Percentiles rank a stretch among this genome's conserved stretches.
These are phyloP conservation scores for Sclerotinia nivalis DNA, from an alignment of 2,329 filamentous ascomycete genomes.

Conservation along the genomic window DNA sequence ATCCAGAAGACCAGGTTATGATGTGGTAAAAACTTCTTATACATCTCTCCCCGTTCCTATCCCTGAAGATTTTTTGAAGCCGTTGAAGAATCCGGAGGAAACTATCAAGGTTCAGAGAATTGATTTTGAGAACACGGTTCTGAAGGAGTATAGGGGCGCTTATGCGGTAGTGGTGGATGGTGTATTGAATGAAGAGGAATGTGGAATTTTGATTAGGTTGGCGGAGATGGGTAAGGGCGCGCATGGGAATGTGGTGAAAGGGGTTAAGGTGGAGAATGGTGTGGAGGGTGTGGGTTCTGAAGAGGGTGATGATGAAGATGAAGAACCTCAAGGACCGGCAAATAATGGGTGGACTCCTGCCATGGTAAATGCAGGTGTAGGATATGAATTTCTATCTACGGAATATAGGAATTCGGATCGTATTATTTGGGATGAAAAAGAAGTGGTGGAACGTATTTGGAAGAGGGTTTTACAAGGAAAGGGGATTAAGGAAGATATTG, in stretches of 20 bases:
- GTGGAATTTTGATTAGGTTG: background rate
- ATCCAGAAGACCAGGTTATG: background rate
- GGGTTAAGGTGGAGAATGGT: background rate
- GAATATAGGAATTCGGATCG: constrained; percentile 70
- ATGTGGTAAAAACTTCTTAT: constrained; percentile 37
- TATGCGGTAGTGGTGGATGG: constrained; percentile 64
- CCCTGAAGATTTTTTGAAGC: constrained; percentile 51
- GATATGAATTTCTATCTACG: constrained; percentile 57
- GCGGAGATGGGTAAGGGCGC: constrained; percentile 21
- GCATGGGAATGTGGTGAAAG: background rate
- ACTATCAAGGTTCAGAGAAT: constrained; percentile 47
- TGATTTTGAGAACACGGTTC: constrained; percentile 52
- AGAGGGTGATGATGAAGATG: background rate
- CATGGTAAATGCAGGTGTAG: constrained; percentile 50
- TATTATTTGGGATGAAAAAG: constrained; percentile 71
- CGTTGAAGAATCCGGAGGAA: constrained; percentile 45
- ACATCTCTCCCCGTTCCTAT: constrained; percentile 45
- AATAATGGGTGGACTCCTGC: constrained; percentile 18
- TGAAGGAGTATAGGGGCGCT: constrained; percentile 54
- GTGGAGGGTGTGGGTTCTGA: background rate
- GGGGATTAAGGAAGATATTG: constrained; percentile 47
- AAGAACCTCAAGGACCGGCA: background rate
- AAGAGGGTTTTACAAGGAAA: constrained; percentile 53
- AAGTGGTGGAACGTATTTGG: constrained; percentile 64
- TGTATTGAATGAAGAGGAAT: constrained; percentile 14